Conservation (phyloP, 768 basidiomycete genomes). For the Strobilomyces confusus region DNA sequence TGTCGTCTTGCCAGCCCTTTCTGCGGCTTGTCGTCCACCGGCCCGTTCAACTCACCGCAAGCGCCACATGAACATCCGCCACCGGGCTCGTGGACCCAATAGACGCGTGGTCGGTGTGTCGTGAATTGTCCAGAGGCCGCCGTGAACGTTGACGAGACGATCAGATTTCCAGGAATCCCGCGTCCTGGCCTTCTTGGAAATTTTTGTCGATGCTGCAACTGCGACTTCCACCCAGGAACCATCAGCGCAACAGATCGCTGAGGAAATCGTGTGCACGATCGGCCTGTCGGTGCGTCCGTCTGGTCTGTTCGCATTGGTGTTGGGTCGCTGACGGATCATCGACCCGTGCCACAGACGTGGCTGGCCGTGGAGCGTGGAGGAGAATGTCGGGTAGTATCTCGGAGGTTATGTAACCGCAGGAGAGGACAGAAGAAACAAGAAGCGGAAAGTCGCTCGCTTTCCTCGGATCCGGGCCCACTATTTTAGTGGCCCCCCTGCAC, state of each 20-base stretch:
- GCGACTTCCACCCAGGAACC: slow-evolving; percentile 19
- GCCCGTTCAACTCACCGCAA: neutral
- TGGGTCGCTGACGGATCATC: neutral
- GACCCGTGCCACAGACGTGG: neutral
- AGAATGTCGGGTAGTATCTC: slow-evolving; percentile 18
- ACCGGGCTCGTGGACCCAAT: slow-evolving; percentile 11
- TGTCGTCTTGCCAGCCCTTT: slow-evolving; percentile 5
- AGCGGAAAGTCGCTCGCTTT: slow-evolving; percentile 19
- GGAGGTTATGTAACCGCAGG: slow-evolving; percentile 23
- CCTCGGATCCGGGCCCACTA: slow-evolving; percentile 11
- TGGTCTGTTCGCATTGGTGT: neutral
- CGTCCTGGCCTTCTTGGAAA: slow-evolving; percentile 9
- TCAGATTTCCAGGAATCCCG: slow-evolving; percentile 15
- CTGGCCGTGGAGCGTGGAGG: too few species aligned
- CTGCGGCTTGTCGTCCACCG: neutral
- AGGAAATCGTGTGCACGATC: neutral
- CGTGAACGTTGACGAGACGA: slow-evolving; percentile 6
- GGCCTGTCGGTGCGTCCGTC: neutral
- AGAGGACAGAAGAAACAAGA: slow-evolving; percentile 15
- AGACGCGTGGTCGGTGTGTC: slow-evolving; percentile 3
- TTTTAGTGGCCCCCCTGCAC: slow-evolving; percentile 10
- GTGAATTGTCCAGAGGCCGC: neutral
- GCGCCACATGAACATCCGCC: slow-evolving; percentile 15
- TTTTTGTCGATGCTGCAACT: slow-evolving; percentile 16
- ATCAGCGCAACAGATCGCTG: slow-evolving; percentile 17